These are phyloP conservation scores for Cyberlindnera japonica DNA, from an alignment of 805 yeast genomes.

Conservation along the genomic window DNA sequence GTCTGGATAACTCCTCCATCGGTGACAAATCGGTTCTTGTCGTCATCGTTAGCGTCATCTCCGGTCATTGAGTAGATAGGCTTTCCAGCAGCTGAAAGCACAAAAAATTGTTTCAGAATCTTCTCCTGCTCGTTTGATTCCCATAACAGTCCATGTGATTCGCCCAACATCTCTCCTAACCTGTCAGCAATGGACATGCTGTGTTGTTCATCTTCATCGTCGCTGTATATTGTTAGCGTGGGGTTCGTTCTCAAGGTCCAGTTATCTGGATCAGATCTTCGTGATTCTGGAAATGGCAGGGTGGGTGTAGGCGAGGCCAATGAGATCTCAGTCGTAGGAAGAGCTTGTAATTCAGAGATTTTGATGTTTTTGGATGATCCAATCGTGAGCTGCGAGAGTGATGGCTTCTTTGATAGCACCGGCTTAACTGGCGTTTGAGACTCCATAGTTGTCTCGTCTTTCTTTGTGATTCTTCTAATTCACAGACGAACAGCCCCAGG, in stretches of 20 bases:
- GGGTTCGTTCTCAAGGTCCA: slow-evolving; percentile 28
- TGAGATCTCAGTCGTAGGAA: slow-evolving; percentile 33
- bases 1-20: slow-evolving; percentile 82
- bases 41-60: slow-evolving; percentile 47
- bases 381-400: slow-evolving; percentile 21
- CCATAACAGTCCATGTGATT: slow-evolving; percentile 16
- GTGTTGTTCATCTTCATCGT: slow-evolving; percentile 19
- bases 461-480: neutral
- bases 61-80: slow-evolving; percentile 66
- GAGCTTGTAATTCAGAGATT: slow-evolving; percentile 26
- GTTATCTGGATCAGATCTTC: slow-evolving; percentile 10
- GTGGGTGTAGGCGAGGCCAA: slow-evolving; percentile 13
- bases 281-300: no score
- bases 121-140: slow-evolving; percentile 14
- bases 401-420: slow-evolving; percentile 15
- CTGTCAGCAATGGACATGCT: slow-evolving; percentile 16
- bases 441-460: neutral
- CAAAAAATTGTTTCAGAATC: slow-evolving; percentile 74
- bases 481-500: no score
- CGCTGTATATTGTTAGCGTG: slow-evolving; percentile 28
- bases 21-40: slow-evolving; percentile 43
- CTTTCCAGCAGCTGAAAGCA: slow-evolving; percentile 82
- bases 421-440: slow-evolving; percentile 18
- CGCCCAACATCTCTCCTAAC: slow-evolving; percentile 26
- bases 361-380: slow-evolving; percentile 16